phyloP scores from a whole-genome alignment of 768 basidiomycete genomes.

The Lactarius deliciosus region DNA sequence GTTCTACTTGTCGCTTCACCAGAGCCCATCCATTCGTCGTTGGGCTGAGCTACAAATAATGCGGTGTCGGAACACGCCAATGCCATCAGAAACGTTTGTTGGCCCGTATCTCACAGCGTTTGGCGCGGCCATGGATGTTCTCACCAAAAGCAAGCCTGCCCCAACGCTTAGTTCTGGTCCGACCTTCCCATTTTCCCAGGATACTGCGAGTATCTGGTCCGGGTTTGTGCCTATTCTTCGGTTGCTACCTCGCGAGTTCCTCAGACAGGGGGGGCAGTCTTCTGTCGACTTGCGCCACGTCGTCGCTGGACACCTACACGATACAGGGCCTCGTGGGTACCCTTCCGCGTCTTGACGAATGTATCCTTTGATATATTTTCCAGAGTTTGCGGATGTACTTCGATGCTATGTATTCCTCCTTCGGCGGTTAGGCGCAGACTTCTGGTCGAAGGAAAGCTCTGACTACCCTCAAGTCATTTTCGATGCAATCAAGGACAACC shows the following conservation, averaged over 20 bases:
- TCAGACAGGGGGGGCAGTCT: constrained; percentile 38
- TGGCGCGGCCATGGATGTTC: constrained; percentile 38
- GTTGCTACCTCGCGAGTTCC: constrained; percentile 48
- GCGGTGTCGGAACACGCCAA: constrained; percentile 41
- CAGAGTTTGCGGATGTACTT: constrained; percentile 62
- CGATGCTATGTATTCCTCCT: constrained; percentile 60
- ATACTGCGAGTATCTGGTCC: constrained; percentile 54
- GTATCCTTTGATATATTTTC: constrained; percentile 11
- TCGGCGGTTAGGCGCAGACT: constrained; percentile 49
- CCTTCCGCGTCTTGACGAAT: constrained; percentile 25
- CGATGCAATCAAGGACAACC: constrained; percentile 81
- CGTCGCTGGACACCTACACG: constrained; percentile 61
- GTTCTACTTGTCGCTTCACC: constrained; percentile 56
- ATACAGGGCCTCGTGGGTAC: constrained; percentile 58
- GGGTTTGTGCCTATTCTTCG: constrained; percentile 48
- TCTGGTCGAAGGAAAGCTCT: constrained; percentile 72
- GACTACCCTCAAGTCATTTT: constrained; percentile 79
- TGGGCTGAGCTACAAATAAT: constrained; percentile 58
- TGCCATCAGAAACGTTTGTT: constrained; percentile 49
- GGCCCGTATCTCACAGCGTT: constrained; percentile 49
- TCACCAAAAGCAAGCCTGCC: constrained; percentile 15
- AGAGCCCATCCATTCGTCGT: constrained; percentile 47
- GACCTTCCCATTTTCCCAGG: constrained; percentile 37
- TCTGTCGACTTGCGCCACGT: constrained; percentile 49
- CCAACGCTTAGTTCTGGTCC: neutral